Percentiles rank a stretch among this genome's conserved stretches.
Evolutionary conservation across 1,284 basidiomycete species (phyloP).

Genomic region (Microbotryomycetes sp.): DNA sequence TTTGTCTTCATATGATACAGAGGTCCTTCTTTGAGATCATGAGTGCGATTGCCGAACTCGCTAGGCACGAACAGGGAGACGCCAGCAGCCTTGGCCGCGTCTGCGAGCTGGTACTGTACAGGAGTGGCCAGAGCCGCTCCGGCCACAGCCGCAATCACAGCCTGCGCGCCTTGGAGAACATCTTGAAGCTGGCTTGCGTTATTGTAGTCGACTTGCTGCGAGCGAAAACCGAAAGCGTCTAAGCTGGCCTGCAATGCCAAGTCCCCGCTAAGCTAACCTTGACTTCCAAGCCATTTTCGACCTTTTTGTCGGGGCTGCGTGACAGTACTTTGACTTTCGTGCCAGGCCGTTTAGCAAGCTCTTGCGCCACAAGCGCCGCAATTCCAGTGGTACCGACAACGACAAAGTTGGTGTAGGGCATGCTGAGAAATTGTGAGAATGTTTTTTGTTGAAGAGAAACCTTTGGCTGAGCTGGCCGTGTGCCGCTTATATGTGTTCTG

Average conservation of each 20-base stretch:
- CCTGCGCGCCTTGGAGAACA: conserved; percentile 30
- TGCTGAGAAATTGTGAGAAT: too few relatives aligned
- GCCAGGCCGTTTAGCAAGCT: not conserved
- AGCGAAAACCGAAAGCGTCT: not conserved
- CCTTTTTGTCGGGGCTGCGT: not conserved
- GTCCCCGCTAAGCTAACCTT: too few relatives aligned
- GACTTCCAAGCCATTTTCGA: not conserved
- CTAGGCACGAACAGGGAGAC: conserved; percentile 38
- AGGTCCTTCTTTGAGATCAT: conserved; percentile 2
- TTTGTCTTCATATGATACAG: conserved; percentile 5
- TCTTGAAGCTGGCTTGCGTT: conserved; percentile 19
- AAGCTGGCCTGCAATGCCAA: not conserved
- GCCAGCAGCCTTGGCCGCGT: conserved; percentile 36
- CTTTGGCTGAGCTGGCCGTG: too few relatives aligned
- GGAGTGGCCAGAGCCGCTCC: conserved; percentile 6
- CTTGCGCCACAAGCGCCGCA: not conserved
- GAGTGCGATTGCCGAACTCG: conserved; percentile 31
- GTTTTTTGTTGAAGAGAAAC: too few relatives aligned
- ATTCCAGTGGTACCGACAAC: conserved; percentile 5
- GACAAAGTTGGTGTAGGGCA: conserved; percentile 1
- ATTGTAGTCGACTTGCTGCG: conserved; percentile 31
- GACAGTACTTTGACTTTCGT: not conserved
- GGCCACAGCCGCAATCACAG: conserved; percentile 28
- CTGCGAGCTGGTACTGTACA: conserved; percentile 32
- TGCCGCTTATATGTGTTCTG: too few relatives aligned